Evolutionary conservation across 495 filamentous ascomycete species (phyloP).

Genomic region (Acidiella bohemica): DNA sequence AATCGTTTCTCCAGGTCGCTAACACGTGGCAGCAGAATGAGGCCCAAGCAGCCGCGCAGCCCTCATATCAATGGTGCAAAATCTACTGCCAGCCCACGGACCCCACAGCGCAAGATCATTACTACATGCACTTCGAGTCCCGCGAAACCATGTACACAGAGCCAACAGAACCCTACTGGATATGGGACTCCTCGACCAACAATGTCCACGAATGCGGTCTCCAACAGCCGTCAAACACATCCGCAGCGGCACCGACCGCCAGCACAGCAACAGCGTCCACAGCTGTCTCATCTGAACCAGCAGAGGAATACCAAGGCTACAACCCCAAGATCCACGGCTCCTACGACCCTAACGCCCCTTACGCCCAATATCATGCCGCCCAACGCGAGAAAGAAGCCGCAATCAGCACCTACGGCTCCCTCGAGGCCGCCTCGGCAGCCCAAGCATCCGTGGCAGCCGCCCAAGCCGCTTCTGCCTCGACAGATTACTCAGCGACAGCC

Average conservation of each 20-base stretch:
- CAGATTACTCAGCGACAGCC: constrained; percentile 49
- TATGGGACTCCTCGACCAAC: constrained; percentile 15
- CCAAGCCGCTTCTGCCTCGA: constrained; percentile 13
- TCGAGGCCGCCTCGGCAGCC: constrained; percentile 17
- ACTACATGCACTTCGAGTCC: constrained; percentile 16
- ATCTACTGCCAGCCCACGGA: constrained; percentile 8
- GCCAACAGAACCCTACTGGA: constrained; percentile 17
- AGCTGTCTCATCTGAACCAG: constrained; percentile 4
- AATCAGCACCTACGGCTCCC: constrained; percentile 20
- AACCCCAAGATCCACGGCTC: constrained; percentile 91
- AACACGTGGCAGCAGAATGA: no score
- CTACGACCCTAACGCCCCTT: constrained; percentile 88
- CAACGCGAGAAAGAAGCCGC: constrained; percentile 29
- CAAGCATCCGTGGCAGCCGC: no score
- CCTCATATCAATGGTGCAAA: constrained; percentile 15
- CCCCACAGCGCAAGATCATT: constrained; percentile 6
- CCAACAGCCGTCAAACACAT: background rate
- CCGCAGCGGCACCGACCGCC: background rate
- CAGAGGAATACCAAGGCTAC: constrained; percentile 44
- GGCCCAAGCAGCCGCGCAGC: background rate
- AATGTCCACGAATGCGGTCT: constrained; percentile 10
- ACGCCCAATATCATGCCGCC: constrained; percentile 44
- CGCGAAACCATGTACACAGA: constrained; percentile 10
- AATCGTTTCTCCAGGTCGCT: no score
- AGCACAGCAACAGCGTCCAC: background rate